Conservation (phyloP, 257 asterid species). For the Solanum etuberosum region DNA sequence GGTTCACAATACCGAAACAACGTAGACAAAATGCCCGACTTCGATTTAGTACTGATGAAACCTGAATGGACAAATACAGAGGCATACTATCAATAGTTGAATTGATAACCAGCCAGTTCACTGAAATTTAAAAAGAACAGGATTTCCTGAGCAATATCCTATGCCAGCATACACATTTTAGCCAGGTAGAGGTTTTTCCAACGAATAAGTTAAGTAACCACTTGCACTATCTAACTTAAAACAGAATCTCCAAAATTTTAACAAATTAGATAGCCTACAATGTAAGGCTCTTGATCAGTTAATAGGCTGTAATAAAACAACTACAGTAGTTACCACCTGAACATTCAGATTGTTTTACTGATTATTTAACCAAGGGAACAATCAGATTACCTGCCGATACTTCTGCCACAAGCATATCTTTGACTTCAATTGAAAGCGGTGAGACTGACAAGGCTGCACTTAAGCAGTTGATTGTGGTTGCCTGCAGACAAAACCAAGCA, state of each 20-base stretch:
- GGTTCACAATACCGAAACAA: constrained; percentile 52
- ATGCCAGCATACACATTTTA: not conserved
- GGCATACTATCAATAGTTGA: not conserved
- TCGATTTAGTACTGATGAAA: constrained; percentile 29
- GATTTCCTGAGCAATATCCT: not conserved
- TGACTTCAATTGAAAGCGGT: constrained; percentile 50
- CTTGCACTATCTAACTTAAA: not conserved
- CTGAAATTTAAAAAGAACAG: not conserved
- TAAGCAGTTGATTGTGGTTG: constrained; percentile 61
- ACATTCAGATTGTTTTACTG: not conserved
- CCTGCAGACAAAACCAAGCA: constrained; percentile 33
- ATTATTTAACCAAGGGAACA: not conserved
- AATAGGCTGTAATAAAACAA: not conserved
- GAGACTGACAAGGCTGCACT: constrained; percentile 62
- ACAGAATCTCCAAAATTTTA: not conserved
- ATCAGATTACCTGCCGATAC: constrained; percentile 43
- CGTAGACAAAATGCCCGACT: constrained; percentile 46
- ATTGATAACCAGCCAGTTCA: not conserved
- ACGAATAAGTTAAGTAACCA: not conserved
- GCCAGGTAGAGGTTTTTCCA: not conserved
- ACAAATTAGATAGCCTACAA: not conserved
- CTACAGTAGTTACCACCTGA: not conserved
- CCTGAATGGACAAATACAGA: constrained; percentile 37
- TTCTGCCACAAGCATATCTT: constrained; percentile 61
- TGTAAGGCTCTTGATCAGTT: not conserved